A percentile compares a stretch with the other conserved stretches of the same genome.
Conservation (phyloP, 2,329 filamentous ascomycete species). For the Dothideomycetes sp. region DNA sequence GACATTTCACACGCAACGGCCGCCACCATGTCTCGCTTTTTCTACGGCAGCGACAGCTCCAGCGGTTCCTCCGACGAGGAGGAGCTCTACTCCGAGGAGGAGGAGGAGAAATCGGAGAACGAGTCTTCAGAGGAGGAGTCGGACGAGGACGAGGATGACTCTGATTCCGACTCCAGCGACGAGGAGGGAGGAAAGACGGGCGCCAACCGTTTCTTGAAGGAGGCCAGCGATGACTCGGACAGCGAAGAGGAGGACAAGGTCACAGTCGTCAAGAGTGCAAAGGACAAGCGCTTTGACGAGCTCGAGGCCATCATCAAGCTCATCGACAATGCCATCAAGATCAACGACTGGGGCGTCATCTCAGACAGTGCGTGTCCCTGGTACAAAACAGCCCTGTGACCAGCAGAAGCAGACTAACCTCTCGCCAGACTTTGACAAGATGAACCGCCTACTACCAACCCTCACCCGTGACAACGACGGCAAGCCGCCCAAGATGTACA, state of each 20-base stretch:
- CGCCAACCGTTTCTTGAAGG: constrained; percentile 73
- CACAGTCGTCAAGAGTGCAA: constrained; percentile 89
- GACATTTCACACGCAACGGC: constrained; percentile 2
- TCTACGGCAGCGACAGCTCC: constrained; percentile 91
- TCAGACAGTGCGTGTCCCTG: constrained; percentile 20
- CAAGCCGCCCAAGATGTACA: constrained; percentile 79
- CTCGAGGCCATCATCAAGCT: constrained; percentile 78
- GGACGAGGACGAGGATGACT: constrained; percentile 24
- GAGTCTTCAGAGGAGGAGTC: constrained; percentile 47
- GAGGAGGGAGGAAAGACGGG: constrained; percentile 54
- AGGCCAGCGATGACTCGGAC: constrained; percentile 63
- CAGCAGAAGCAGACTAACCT: not conserved
- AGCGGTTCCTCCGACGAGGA: constrained; percentile 90
- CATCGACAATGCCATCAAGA: constrained; percentile 96
- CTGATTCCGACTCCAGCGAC: constrained; percentile 28
- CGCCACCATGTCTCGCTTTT: constrained; percentile 85
- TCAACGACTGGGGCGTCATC: constrained; percentile 93
- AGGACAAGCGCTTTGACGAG: constrained; percentile 94
- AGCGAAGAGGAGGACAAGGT: constrained; percentile 76
- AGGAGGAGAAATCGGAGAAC: constrained; percentile 46
- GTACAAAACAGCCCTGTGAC: too few relatives aligned
- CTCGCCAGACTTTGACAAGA: constrained; percentile 45
- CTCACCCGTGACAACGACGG: constrained; percentile 49
- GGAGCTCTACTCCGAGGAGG: constrained; percentile 76
- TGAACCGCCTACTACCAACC: constrained; percentile 39